phyloP scores from a whole-genome alignment of 768 basidiomycete species.

The Podaxis sp. region DNA sequence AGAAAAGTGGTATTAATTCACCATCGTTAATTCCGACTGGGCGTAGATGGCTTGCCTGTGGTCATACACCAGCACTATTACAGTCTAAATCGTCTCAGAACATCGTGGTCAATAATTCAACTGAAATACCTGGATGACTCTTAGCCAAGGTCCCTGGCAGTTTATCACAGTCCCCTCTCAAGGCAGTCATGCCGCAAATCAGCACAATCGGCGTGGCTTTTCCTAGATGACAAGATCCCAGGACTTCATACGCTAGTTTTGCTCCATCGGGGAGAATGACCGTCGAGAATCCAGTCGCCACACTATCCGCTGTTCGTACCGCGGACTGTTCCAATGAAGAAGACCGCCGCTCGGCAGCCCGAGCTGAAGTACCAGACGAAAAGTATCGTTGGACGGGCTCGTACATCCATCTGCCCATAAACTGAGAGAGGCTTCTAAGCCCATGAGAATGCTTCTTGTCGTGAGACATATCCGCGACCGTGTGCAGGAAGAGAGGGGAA shows the following conservation, averaged over 20 bases:
- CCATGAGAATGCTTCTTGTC: not conserved
- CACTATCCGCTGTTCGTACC: not conserved
- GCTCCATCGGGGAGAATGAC: conserved; percentile 41
- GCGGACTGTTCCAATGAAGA: not conserved
- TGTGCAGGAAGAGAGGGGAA: not conserved
- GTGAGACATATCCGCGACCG: not conserved
- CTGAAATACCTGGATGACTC: conserved; percentile 36
- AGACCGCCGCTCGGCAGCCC: not conserved
- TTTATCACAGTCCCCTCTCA: conserved; percentile 38
- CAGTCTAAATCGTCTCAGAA: not conserved
- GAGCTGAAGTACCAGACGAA: not conserved
- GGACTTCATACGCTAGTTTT: conserved; percentile 38
- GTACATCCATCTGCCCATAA: conserved; percentile 6
- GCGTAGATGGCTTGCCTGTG: conserved; percentile 20
- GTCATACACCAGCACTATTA: conserved; percentile 42
- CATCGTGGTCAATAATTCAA: not conserved
- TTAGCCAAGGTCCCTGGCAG: conserved; percentile 31
- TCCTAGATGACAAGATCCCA: conserved; percentile 35
- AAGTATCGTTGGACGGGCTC: conserved; percentile 3
- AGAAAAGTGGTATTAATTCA: not conserved
- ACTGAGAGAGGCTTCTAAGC: conserved; percentile 8
- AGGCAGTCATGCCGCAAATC: conserved; percentile 38
- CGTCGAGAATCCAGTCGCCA: conserved; percentile 24
- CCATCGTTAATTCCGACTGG: not conserved
- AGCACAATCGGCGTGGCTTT: conserved; percentile 36